Percentiles rank a stretch among this genome's conserved stretches.
Conservation (phyloP, 306 rosid species). For the Vachellia collinsii region DNA sequence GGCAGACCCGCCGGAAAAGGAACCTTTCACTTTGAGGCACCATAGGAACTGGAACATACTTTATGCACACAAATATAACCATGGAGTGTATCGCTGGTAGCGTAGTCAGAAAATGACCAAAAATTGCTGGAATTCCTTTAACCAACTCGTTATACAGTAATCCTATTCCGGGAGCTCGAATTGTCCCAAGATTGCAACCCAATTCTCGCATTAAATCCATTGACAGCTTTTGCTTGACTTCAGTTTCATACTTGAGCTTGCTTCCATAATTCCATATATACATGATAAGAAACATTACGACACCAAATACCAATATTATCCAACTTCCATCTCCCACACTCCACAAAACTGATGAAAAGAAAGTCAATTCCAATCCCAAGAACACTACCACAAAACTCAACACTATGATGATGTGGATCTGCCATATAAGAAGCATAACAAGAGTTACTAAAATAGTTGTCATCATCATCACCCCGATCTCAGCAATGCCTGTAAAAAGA, state of each 20-base stretch:
- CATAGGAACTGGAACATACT: slow-evolving; percentile 87
- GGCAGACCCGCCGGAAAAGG: slow-evolving; percentile 95
- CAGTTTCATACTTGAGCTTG: slow-evolving; percentile 96
- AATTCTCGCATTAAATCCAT: slow-evolving; percentile 88
- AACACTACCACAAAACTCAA: slow-evolving; percentile 65
- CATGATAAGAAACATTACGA: slow-evolving; percentile 84
- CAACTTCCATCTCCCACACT: slow-evolving; percentile 98
- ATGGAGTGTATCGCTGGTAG: slow-evolving; percentile 71
- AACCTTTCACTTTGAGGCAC: slow-evolving; percentile 99
- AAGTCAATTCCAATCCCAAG: slow-evolving; percentile 86
- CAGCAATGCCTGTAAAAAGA: slow-evolving; percentile 84
- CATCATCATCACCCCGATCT: slow-evolving; percentile 98
- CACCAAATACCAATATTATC: slow-evolving; percentile 89
- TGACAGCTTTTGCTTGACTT: slow-evolving; percentile 90
- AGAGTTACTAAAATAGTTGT: slow-evolving; percentile 88
- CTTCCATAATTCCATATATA: slow-evolving; percentile 95
- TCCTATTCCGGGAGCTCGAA: slow-evolving; percentile 98
- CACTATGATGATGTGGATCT: slow-evolving; percentile 76
- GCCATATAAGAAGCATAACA: slow-evolving; percentile 99
- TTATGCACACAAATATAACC: slow-evolving; percentile 92
- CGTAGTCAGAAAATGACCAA: slow-evolving; percentile 92
- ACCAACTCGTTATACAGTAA: slow-evolving; percentile 93
- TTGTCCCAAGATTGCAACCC: slow-evolving; percentile 91
- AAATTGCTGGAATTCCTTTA: slow-evolving; percentile 94
- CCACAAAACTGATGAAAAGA: slow-evolving; percentile 90